Conservation (phyloP, 441 rosid genomes). For the Rhodomyrtus psidioides region DNA sequence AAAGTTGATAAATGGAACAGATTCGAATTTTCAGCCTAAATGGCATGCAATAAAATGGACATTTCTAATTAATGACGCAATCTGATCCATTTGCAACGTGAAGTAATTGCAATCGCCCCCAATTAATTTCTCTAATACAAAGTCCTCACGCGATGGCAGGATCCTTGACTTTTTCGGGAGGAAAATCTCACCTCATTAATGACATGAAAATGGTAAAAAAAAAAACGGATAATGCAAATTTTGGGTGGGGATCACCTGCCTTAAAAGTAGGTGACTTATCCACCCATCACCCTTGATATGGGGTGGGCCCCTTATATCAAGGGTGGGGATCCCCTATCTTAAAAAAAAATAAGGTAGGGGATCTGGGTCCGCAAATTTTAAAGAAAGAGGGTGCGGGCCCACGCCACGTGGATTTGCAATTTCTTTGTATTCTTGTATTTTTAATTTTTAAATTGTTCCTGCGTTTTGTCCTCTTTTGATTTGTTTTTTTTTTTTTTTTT, state of each 20-base stretch:
- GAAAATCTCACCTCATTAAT: background rate
- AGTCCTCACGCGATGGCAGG: fast-evolving
- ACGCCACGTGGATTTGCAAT: background rate
- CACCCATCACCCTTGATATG: too few relatives aligned
- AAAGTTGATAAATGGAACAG: fast-evolving
- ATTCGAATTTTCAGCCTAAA: background rate
- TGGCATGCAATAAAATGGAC: background rate
- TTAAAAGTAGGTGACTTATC: too few relatives aligned
- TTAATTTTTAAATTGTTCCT: background rate
- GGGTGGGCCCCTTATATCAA: too few relatives aligned
- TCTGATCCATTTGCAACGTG: background rate
- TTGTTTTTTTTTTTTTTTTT: background rate
- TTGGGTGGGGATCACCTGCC: too few relatives aligned
- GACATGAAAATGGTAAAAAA: background rate
- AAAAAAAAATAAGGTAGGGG: too few relatives aligned
- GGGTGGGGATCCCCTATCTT: too few relatives aligned
- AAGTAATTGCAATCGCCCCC: background rate
- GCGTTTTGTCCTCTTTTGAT: background rate
- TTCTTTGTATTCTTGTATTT: background rate
- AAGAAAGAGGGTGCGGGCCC: background rate
- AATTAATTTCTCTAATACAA: background rate
- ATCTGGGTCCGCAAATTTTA: background rate
- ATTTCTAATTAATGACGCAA: background rate
- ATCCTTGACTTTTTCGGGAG: too few relatives aligned
- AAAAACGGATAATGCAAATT: background rate